These are phyloP conservation scores for Aleurites moluccanus DNA, from an alignment of 441 rosid genomes.

Conservation along the genomic window DNA sequence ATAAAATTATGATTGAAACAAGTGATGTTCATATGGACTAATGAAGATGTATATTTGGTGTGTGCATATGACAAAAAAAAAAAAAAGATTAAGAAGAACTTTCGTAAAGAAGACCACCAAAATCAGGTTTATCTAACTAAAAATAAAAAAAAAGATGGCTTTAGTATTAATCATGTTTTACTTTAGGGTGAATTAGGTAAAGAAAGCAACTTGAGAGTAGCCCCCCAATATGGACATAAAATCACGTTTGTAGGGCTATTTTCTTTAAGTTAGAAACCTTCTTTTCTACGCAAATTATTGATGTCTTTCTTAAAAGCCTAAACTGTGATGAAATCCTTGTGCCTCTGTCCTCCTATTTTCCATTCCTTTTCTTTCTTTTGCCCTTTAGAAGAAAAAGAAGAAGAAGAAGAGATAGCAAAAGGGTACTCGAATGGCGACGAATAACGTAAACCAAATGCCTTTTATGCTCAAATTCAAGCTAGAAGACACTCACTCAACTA, in stretches of 20 bases:
- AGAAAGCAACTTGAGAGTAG: constrained; percentile 22
- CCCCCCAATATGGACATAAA: background rate
- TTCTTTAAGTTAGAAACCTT: constrained; percentile 33
- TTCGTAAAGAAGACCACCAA: background rate
- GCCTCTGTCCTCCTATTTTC: constrained; percentile 22
- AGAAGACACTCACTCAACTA: background rate
- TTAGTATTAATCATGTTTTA: constrained; percentile 18
- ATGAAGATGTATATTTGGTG: too few species aligned
- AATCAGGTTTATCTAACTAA: background rate
- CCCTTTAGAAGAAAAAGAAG: background rate
- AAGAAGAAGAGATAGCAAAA: constrained; percentile 16
- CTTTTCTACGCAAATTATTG: constrained; percentile 44
- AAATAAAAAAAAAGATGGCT: constrained; percentile 11
- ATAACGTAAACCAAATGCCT: constrained; percentile 12
- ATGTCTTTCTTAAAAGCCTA: constrained; percentile 54
- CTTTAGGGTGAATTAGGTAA: constrained; percentile 30
- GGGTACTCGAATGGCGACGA: constrained; percentile 19
- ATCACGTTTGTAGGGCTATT: constrained; percentile 25
- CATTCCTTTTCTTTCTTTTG: background rate
- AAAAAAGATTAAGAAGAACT: background rate
- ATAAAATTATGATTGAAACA: too few species aligned
- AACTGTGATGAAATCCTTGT: constrained; percentile 35
- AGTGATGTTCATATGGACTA: too few species aligned
- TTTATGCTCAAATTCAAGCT: background rate
- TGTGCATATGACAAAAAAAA: too few species aligned